A percentile compares a stretch with the other conserved stretches of the same genome.
Conservation (phyloP, 2,329 filamentous ascomycete genomes). For the Sarocladiaceae sp. region DNA sequence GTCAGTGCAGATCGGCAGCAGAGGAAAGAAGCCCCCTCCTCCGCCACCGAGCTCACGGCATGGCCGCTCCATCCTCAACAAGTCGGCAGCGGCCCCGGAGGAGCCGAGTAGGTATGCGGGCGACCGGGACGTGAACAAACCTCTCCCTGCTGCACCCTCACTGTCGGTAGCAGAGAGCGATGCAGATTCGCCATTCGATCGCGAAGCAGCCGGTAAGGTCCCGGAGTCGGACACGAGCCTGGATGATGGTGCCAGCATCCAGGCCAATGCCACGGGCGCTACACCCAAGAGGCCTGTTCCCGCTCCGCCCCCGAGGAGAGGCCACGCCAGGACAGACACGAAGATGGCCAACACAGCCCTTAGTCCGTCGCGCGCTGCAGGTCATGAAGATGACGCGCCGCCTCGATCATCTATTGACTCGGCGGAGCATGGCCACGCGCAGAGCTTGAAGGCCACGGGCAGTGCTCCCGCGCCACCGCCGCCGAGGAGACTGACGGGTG, state of each 20-base stretch:
- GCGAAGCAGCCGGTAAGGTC: constrained; percentile 11
- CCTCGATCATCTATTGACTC: constrained; percentile 47
- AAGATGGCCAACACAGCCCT: constrained; percentile 17
- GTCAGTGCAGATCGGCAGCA: constrained; percentile 25
- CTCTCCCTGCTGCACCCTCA: constrained; percentile 49
- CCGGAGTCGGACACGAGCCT: not conserved
- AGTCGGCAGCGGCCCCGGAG: constrained; percentile 26
- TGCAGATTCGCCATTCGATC: constrained; percentile 46
- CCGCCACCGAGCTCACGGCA: constrained; percentile 69
- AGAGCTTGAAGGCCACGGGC: constrained; percentile 33
- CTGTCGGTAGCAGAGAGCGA: constrained; percentile 41
- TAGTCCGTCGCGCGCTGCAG: too few species aligned
- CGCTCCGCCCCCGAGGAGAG: constrained; percentile 44
- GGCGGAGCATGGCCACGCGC: constrained; percentile 38
- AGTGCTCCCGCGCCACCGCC: constrained; percentile 48
- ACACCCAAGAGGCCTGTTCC: constrained; percentile 36
- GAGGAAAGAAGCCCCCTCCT: constrained; percentile 58
- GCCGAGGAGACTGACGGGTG: constrained; percentile 41
- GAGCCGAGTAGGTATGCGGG: not conserved
- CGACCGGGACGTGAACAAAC: constrained; percentile 35
- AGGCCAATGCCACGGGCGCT: constrained; percentile 15
- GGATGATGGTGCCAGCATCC: not conserved
- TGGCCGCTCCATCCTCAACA: constrained; percentile 60
- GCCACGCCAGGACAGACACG: constrained; percentile 41
- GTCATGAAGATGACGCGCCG: constrained; percentile 29